Percentiles rank a stretch among this genome's conserved stretches.
Conservation (phyloP, 768 basidiomycete species). For the Hericium coralloides region DNA sequence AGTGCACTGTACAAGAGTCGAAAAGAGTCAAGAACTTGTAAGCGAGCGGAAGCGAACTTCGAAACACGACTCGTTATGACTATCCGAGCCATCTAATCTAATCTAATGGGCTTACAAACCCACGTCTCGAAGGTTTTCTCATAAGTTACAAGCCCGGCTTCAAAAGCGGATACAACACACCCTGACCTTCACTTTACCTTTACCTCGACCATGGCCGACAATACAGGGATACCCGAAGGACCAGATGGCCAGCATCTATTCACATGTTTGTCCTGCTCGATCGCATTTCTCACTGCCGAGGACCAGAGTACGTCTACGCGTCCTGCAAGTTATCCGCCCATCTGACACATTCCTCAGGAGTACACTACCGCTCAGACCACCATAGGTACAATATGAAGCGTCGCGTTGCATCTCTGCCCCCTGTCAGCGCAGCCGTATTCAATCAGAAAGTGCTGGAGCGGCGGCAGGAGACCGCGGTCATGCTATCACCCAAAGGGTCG, state of each 20-base stretch:
- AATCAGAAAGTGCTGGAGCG: constrained; percentile 84
- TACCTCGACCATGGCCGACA: constrained; percentile 7
- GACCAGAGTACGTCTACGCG: constrained; percentile 64
- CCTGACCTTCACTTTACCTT: background rate
- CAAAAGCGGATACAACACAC: background rate
- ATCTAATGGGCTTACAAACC: too few relatives aligned
- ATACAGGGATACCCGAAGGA: background rate
- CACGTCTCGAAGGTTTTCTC: too few relatives aligned
- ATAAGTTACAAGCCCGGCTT: too few relatives aligned
- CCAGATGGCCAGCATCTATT: constrained; percentile 35
- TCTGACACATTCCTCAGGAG: constrained; percentile 35
- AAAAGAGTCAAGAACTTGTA: too few relatives aligned
- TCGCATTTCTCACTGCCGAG: constrained; percentile 75
- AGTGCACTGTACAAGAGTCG: too few relatives aligned
- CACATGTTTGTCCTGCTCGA: constrained; percentile 86
- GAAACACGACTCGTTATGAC: too few relatives aligned
- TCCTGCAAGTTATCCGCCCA: background rate
- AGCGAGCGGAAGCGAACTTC: too few relatives aligned
- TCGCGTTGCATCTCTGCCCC: constrained; percentile 82
- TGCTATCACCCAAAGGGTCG: constrained; percentile 47
- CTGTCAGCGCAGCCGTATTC: constrained; percentile 69
- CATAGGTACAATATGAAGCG: constrained; percentile 99
- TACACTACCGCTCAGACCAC: constrained; percentile 88
- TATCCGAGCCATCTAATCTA: too few relatives aligned
- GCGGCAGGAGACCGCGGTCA: constrained; percentile 63